A percentile compares a stretch with the other conserved stretches of the same genome.
Evolutionary conservation across 805 yeast genomes (phyloP).

Genomic region (Candida railenensis): DNA sequence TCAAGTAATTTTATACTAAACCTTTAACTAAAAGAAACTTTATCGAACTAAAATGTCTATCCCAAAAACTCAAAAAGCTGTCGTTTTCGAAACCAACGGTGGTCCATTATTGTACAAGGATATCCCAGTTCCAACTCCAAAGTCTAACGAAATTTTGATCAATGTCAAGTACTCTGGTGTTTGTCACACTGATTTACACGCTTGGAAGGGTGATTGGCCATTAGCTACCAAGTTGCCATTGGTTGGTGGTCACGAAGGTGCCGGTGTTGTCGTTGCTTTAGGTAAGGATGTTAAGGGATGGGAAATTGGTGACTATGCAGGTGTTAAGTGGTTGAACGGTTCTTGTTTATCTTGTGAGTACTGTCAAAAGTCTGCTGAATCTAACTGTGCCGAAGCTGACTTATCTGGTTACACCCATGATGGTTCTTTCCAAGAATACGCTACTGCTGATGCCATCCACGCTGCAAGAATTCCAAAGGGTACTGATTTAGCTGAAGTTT

Average conservation of each 20-base stretch:
- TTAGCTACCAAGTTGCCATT: constrained; percentile 44
- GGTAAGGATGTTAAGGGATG: constrained; percentile 42
- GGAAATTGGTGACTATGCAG: constrained; percentile 44
- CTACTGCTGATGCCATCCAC: constrained; percentile 63
- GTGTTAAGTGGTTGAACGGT: constrained; percentile 47
- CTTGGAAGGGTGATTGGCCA: constrained; percentile 50
- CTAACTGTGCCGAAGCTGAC: constrained; percentile 63
- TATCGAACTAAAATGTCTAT: constrained; percentile 22
- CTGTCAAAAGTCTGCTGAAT: constrained; percentile 44
- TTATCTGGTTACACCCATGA: constrained; percentile 75
- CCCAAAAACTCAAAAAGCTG: constrained; percentile 44
- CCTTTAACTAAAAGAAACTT: not conserved
- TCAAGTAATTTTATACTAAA: not conserved
- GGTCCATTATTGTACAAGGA: constrained; percentile 41
- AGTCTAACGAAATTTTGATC: constrained; percentile 40
- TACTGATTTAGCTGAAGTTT: constrained; percentile 53
- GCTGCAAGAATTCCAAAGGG: constrained; percentile 59
- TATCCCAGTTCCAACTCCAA: constrained; percentile 44
- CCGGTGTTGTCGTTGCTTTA: constrained; percentile 45
- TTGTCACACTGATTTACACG: constrained; percentile 48
- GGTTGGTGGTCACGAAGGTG: constrained; percentile 50
- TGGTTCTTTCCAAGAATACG: constrained; percentile 67
- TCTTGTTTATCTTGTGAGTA: constrained; percentile 43
- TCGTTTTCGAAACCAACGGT: constrained; percentile 40
- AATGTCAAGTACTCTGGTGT: constrained; percentile 47